Conservation (phyloP, 768 basidiomycete species). For the Panaeolus cyanescens region DNA sequence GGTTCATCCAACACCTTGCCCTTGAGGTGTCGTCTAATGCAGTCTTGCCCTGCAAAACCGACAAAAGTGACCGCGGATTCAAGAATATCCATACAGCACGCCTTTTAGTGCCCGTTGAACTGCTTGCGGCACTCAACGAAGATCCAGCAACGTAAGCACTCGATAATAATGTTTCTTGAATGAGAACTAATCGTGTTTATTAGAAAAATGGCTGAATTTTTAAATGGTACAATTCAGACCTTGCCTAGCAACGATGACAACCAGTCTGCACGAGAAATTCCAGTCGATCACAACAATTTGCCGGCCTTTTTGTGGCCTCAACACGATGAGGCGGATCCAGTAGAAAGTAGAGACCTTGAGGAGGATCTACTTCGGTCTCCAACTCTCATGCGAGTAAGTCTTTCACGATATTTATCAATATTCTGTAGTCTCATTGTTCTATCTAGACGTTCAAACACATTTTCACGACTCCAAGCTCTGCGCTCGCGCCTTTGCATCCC, state of each 20-base stretch:
- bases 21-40: neutral
- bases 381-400: neutral
- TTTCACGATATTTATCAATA: too few relatives aligned
- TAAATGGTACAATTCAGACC: neutral
- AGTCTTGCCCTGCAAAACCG: neutral
- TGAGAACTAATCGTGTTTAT: neutral
- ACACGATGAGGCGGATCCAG: neutral
- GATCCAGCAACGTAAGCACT: neutral
- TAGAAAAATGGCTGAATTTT: neutral
- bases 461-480: too few relatives aligned
- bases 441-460: too few relatives aligned
- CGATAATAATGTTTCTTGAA: too few relatives aligned
- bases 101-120: neutral
- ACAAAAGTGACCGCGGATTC: neutral
- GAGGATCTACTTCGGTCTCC: neutral
- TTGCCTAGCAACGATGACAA: neutral
- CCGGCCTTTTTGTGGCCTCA: neutral
- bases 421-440: too few relatives aligned
- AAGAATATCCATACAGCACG: neutral
- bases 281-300: neutral
- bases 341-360: neutral
- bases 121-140: neutral
- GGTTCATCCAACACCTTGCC: neutral
- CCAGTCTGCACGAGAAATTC: neutral
- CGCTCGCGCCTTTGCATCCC: too few relatives aligned